Base-by-base conservation (phyloP, 1,284 basidiomycete genomes). In the Papiliotrema fonsecae region DNA sequence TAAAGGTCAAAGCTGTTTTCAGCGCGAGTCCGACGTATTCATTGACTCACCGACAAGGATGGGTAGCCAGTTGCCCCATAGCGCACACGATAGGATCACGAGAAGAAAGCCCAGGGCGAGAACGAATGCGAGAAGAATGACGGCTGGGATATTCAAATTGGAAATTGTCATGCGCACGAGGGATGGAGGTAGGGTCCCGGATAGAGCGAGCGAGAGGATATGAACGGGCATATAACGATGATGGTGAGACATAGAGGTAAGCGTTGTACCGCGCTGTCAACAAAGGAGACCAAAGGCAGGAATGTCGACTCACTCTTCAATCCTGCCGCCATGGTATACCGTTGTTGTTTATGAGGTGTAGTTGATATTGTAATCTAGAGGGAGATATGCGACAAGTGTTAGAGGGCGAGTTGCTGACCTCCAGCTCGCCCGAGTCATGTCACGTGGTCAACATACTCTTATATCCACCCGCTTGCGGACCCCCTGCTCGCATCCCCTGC, bases 11-110 rank as follows among this genome's bases (percentile, higher is more conserved):
- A 3, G 96, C 94, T 97, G 65, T 19, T 34, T 22, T 45, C 43
- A 45, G 30, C 37, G 6, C 6, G 32, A 16, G 18, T 13, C 16
- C 35, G 9, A 7, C n/a, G 16, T 11, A 44, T 18, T 18, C 7
- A 27, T 16, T 5, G 24, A 81, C 90, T 69, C 64, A 96, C 94
- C 94, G 60, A 97, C 94, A 58, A 98, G 81, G 43, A 98, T 78
- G 39, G 96, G 96, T 14, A 98, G 78, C 96, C 96, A 99, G 74
- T 99, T 98, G 30, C 82, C 76, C 86, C 87, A 98, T 32, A 98
- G 77, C 22, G 96, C 94, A 70, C 96, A 98, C 1, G 90, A 93
- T 26, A 99, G 85, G 72, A 99, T 99, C 69, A 98, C 89, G 65
- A 98, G 83, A 50, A 98, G 77, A 77, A 98, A 99, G 24, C 96